Conservation (phyloP, 208 protist genomes). For the Naegleria lovaniensis region DNA sequence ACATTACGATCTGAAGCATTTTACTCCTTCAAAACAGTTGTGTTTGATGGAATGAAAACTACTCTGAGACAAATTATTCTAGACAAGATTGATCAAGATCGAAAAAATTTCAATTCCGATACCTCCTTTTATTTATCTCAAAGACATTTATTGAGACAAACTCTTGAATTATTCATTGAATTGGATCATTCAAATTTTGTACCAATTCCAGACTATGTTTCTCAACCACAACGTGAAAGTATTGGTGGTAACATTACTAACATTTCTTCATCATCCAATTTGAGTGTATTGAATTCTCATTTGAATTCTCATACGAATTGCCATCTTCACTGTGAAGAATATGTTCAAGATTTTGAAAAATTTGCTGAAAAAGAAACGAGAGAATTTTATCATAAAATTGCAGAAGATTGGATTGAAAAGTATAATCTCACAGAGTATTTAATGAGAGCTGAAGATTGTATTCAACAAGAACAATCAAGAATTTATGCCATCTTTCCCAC, state of each 20-base stretch:
- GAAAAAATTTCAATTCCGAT: background rate
- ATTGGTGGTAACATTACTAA: no score
- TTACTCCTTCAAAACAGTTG: background rate
- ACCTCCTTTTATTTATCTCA: background rate
- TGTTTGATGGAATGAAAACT: background rate
- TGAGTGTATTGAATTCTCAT: no score
- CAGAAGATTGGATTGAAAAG: background rate
- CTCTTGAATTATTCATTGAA: background rate
- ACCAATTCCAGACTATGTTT: background rate
- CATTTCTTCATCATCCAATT: no score
- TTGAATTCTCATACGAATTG: no score
- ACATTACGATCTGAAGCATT: background rate
- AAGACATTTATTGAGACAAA: background rate
- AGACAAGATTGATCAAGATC: background rate
- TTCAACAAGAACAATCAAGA: conserved; percentile 54
- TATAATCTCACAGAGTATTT: conserved; percentile 44
- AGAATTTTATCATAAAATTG: conserved; percentile 11
- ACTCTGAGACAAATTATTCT: background rate
- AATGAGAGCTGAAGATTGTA: conserved; percentile 34
- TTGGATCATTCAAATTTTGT: background rate
- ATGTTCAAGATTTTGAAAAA: conserved; percentile 13
- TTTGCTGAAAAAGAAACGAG: background rate
- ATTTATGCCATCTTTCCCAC: conserved; percentile 46
- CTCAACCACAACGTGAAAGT: no score
- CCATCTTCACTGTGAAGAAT: background rate